Base-by-base conservation (phyloP, 331 rosid genomes). In the Malus hybrid region DNA sequence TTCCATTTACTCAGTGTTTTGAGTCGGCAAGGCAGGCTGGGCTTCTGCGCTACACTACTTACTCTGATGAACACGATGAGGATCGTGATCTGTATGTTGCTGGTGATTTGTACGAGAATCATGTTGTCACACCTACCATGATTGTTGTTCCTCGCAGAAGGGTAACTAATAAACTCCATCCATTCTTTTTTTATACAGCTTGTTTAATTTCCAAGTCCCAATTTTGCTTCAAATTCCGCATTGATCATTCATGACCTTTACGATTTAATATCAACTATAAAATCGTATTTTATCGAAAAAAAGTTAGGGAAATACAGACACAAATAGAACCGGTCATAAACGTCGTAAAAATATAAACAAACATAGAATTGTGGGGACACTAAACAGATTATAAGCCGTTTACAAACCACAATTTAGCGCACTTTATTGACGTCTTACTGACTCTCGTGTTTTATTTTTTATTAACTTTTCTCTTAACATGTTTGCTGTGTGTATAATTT, bases 1-100 rank as follows among this genome's bases (percentile, higher is more conserved):
- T 94, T 9, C 96, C 93, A 9, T 94, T 90, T 83, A 88, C 97
- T 0, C 86, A 92, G 84, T 94, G 99, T 79, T 94, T 94, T 55
- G 99, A 94, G 68, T 76, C 99, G 4, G 92, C 96, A 0, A 86
- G 88, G 57, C 87, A 87, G 62, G 88, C 86, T 59, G 91, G 89
- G 36, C 67, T 86, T 64, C 57, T 87, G 19, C 86, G 79, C 39
- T 78, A 89, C 76, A 85, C 79, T 46, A 82, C 82, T 71, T 88
- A 66, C 80, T 77, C 92, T n/a, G 88, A 83, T 10, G 89, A 86
- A 24, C 77, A 60, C 62, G 59, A 60, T 39, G 68, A 74, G 2
- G 93, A 83, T 1, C 89, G 86, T 59, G 99, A 94, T 67, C 74
- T 92, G 69, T 94, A 90, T 13, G 99, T 88, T 28, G 78, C 96